These are phyloP conservation scores for Cyberlindnera xylosilytica DNA, from an alignment of 805 yeast genomes.

Conservation along the genomic window DNA sequence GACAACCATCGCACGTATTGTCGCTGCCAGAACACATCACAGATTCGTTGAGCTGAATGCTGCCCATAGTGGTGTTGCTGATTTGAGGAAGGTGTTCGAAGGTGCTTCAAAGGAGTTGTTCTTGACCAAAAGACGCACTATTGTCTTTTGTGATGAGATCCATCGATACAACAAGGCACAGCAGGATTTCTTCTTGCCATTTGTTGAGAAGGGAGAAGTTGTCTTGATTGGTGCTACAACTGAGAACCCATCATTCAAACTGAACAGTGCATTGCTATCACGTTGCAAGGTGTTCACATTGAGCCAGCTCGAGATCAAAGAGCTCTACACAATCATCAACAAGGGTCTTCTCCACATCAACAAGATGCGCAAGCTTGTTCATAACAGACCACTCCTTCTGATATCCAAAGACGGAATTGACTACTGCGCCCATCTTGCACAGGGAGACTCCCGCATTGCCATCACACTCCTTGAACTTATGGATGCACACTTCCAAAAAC, in stretches of 20 bases:
- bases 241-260: slow-evolving; percentile 84
- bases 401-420: slow-evolving; percentile 56
- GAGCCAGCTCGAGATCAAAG: slow-evolving; percentile 45
- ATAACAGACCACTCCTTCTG: slow-evolving; percentile 46
- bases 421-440: slow-evolving; percentile 67
- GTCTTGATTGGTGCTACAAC: slow-evolving; percentile 95
- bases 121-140: slow-evolving; percentile 50
- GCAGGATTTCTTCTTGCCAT: slow-evolving; percentile 83
- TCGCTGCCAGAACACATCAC: slow-evolving; percentile 32
- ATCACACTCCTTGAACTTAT: slow-evolving; percentile 75
- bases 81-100: slow-evolving; percentile 60
- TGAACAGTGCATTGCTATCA: slow-evolving; percentile 79
- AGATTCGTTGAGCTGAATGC: slow-evolving; percentile 82
- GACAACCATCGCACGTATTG: slow-evolving; percentile 74
- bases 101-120: slow-evolving; percentile 34
- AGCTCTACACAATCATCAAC: slow-evolving; percentile 49
- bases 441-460: slow-evolving; percentile 88
- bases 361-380: slow-evolving; percentile 51
- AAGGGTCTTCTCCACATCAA: slow-evolving; percentile 61
- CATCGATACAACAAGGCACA: slow-evolving; percentile 85
- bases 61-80: slow-evolving; percentile 64
- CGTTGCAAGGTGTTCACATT: slow-evolving; percentile 80
- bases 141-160: slow-evolving; percentile 87
- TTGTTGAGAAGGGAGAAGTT: slow-evolving; percentile 79
- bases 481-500: slow-evolving; percentile 44